Conservation (phyloP, 495 filamentous ascomycete genomes). For the Tuber indicum region DNA sequence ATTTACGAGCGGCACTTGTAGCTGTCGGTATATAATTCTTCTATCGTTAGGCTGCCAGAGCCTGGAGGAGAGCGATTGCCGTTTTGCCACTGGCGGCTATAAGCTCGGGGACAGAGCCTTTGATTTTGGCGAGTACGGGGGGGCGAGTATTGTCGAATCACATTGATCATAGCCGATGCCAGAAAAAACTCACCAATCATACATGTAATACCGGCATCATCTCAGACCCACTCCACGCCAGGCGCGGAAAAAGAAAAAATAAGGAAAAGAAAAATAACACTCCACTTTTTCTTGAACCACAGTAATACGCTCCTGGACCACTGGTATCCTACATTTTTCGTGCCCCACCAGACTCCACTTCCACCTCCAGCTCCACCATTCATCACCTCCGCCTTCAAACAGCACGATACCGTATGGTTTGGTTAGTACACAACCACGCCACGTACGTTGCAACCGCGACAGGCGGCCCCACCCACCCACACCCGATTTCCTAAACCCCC, state of each 20-base stretch:
- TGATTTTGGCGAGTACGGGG: too few relatives aligned
- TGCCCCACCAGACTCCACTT: constrained; percentile 2
- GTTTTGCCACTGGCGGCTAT: too few relatives aligned
- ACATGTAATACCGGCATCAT: neutral
- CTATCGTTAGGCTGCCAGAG: too few relatives aligned
- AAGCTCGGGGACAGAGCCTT: too few relatives aligned
- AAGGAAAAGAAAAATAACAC: neutral
- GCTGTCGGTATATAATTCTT: too few relatives aligned
- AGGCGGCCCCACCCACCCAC: constrained; percentile 3
- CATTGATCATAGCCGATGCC: neutral
- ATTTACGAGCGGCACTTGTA: too few relatives aligned
- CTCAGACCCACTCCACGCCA: neutral
- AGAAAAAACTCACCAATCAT: neutral
- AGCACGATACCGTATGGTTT: neutral
- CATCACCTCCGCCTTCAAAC: neutral
- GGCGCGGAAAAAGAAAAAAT: constrained; percentile 6
- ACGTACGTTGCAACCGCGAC: neutral
- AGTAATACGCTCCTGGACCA: neutral
- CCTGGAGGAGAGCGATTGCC: too few relatives aligned
- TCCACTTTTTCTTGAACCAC: neutral
- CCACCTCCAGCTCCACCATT: neutral
- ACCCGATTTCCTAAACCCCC: neutral
- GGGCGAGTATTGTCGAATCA: neutral
- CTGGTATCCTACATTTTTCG: neutral
- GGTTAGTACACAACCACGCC: neutral